A percentile compares a stretch with the other conserved stretches of the same genome.
These are phyloP conservation scores for Boeremia lycopersici DNA, from an alignment of 2,329 filamentous ascomycete genomes.

Conservation along the genomic window DNA sequence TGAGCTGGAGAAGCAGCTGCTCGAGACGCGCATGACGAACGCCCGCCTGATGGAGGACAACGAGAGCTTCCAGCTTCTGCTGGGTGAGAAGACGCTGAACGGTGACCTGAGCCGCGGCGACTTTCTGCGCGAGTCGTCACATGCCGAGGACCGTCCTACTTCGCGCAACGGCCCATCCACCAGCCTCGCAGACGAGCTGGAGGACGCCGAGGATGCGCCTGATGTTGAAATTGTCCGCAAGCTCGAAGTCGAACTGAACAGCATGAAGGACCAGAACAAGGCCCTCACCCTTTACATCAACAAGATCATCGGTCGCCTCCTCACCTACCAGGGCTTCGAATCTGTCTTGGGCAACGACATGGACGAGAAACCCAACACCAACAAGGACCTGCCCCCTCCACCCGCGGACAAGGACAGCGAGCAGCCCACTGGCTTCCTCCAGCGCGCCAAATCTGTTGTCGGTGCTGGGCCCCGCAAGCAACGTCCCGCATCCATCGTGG, in stretches of 20 bases:
- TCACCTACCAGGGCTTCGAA: constrained; percentile 95
- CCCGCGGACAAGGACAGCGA: constrained; percentile 56
- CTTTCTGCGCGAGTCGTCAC: constrained; percentile 66
- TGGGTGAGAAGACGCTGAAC: constrained; percentile 93
- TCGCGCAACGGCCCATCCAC: constrained; percentile 44
- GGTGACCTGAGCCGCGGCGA: constrained; percentile 87
- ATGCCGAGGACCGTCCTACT: constrained; percentile 39
- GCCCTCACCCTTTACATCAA: constrained; percentile 97
- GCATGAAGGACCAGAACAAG: constrained; percentile 92
- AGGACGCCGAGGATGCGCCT: constrained; percentile 61
- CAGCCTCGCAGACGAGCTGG: constrained; percentile 79
- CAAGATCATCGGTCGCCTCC: constrained; percentile 94
- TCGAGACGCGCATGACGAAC: constrained; percentile 95
- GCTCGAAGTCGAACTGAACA: constrained; percentile 78
- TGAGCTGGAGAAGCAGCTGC: constrained; percentile 86
- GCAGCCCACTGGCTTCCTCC: constrained; percentile 55
- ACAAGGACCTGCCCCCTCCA: constrained; percentile 82
- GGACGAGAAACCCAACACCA: constrained; percentile 58
- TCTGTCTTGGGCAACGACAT: constrained; percentile 83
- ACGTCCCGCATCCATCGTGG: constrained; percentile 51
- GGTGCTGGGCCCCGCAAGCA: constrained; percentile 50
- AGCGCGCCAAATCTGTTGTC: constrained; percentile 66
- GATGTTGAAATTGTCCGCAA: constrained; percentile 62
- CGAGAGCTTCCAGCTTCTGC: constrained; percentile 93
- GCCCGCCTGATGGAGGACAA: constrained; percentile 98